Evolutionary conservation across 1,284 basidiomycete genomes (phyloP), one percentile per base, ranked within the genome.

Genomic region (Pseudozyma sp.): DNA sequence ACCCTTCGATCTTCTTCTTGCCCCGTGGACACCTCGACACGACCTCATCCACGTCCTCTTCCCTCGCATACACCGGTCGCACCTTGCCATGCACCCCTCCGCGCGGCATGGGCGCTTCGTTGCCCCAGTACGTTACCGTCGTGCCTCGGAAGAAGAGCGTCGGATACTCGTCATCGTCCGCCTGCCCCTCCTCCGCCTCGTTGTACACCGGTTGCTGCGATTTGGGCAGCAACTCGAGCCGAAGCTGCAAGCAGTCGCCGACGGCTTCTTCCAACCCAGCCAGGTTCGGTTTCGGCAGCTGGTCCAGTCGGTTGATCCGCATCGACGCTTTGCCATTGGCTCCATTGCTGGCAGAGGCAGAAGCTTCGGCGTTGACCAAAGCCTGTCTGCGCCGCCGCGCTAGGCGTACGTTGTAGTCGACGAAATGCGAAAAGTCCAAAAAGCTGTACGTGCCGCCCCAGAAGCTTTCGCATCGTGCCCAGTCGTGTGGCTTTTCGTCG

Each of bases 381-480:
- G 51, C 45, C 16, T 61, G 64, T 9, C 50, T 40, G n/a, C 61
- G 57, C n/a, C 61, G 71, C 31, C 52, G 53, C 19, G 64, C 60
- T 31, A 68, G 16, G n/a, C 61, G 51, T 5, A 56, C 61, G 47
- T 77, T 77, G 52, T 59, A 77, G 13, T 64, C 65, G 31, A 75
- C 44, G 54, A 66, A 77, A 54, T 75, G 68, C 13, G 62, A 54
- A 44, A 68, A 77, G 58, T 77, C 75, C 31, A 77, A 54, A 45
- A 77, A 77, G 7, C 67, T 63, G 49, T 74, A 74, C 16, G 67
- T 69, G 30, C 71, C 71, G 7, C 45, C 66, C 74, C 75, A 77
- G 52, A 72, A 71, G 34, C 72, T 70, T 31, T 79, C 77, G 55
- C 77, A 71, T 16, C 66, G 54, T 17, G 77, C 77, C 71, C 74